Percentiles rank a stretch among this genome's conserved stretches.
Evolutionary conservation across 2,329 filamentous ascomycete species (phyloP).

Genomic region (Pseudopithomyces maydicus): DNA sequence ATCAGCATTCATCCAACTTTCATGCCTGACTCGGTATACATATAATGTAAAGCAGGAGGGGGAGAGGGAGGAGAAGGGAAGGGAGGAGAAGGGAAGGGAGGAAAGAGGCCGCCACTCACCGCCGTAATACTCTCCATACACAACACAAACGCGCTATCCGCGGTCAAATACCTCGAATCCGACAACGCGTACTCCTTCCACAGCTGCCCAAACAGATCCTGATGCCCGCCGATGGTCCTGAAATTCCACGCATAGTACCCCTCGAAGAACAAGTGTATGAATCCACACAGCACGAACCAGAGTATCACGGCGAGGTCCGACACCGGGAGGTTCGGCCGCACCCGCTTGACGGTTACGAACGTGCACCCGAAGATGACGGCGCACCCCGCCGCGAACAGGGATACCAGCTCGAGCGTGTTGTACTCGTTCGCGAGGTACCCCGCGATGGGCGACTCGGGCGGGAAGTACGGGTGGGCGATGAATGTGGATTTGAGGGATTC

Average conservation of each 20-base stretch:
- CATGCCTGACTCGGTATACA: too few relatives aligned
- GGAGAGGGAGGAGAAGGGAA: too few relatives aligned
- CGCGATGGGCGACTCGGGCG: constrained; percentile 64
- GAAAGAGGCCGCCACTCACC: constrained; percentile 53
- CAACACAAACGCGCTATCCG: constrained; percentile 77
- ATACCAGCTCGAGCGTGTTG: constrained; percentile 63
- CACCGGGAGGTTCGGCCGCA: constrained; percentile 58
- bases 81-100: too few relatives aligned
- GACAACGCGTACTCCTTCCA: constrained; percentile 93
- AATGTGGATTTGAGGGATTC: neutral
- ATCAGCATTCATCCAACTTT: constrained; percentile 9
- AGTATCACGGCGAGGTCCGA: constrained; percentile 65
- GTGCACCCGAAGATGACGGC: constrained; percentile 63
- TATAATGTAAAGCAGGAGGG: too few relatives aligned
- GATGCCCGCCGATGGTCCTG: constrained; percentile 65
- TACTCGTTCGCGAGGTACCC: constrained; percentile 71
- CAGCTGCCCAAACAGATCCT: constrained; percentile 79
- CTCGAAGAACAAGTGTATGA: constrained; percentile 82
- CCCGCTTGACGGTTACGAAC: constrained; percentile 57
- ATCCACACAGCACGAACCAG: constrained; percentile 78
- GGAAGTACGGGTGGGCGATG: constrained; percentile 72
- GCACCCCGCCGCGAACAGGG: constrained; percentile 63
- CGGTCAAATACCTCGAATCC: constrained; percentile 84
- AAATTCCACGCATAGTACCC: constrained; percentile 81
- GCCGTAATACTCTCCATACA: constrained; percentile 84